Evolutionary conservation across 768 basidiomycete genomes (phyloP).

Genomic region (Mycena venus): DNA sequence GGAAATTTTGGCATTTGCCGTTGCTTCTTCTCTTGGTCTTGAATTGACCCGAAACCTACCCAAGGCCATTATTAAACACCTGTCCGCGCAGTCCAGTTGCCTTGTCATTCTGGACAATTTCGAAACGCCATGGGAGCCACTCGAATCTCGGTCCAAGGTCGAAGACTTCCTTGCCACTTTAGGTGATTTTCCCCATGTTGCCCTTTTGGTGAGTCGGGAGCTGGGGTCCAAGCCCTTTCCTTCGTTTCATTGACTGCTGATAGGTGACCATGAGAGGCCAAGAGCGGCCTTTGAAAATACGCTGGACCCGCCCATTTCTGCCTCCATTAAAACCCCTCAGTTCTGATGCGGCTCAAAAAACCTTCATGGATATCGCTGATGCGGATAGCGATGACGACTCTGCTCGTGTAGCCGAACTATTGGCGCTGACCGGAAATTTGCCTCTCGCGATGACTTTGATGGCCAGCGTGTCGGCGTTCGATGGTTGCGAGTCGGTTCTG

Average conservation of each 20-base stretch:
- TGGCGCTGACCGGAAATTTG: constrained; percentile 7
- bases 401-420: neutral
- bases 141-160: neutral
- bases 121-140: constrained; percentile 8
- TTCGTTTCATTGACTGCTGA: neutral
- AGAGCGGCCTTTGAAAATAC: constrained; percentile 1
- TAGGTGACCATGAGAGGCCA: constrained; percentile 16
- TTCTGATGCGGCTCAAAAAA: neutral
- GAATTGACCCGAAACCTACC: neutral
- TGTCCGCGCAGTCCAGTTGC: neutral
- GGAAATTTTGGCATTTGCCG: neutral
- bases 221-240: neutral
- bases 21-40: neutral
- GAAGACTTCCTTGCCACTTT: constrained; percentile 8
- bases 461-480: neutral
- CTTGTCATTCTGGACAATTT: constrained; percentile 4
- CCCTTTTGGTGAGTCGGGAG: neutral
- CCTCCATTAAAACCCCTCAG: neutral
- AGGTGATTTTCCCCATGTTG: neutral
- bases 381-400: neutral
- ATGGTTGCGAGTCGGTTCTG: neutral
- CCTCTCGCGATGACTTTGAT: constrained; percentile 4
- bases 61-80: neutral
- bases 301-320: constrained; percentile 19
- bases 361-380: constrained; percentile 11